These are phyloP conservation scores for Sonneratia caseolaris DNA, from an alignment of 345 rosid genomes.

Conservation along the genomic window DNA sequence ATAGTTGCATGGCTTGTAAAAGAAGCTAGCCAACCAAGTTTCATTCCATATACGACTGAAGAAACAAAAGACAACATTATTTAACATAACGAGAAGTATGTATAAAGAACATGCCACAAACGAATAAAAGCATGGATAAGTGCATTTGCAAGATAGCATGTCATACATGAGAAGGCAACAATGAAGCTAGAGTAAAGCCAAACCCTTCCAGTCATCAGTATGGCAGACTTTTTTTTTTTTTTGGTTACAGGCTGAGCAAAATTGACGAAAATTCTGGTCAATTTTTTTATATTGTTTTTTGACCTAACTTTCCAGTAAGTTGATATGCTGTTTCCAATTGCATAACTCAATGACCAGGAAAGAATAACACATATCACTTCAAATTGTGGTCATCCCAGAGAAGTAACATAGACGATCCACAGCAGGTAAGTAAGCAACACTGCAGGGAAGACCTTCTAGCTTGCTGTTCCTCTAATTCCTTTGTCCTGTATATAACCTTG, in stretches of 20 bases:
- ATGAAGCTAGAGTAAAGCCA: not conserved
- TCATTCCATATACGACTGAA: slow-evolving; percentile 93
- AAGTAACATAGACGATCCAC: not conserved
- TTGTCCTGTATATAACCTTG: slow-evolving; percentile 66
- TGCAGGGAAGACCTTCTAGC: slow-evolving; percentile 50
- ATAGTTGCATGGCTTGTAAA: slow-evolving; percentile 88
- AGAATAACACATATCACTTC: not conserved
- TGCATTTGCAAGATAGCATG: not conserved
- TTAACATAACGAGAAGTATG: not conserved
- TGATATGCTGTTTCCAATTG: too few relatives aligned
- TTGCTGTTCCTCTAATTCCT: slow-evolving; percentile 78
- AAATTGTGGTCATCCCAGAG: not conserved
- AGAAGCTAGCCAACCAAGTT: slow-evolving; percentile 89
- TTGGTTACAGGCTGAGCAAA: not conserved
- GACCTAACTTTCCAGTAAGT: not conserved
- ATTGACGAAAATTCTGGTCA: not conserved
- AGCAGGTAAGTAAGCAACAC: not conserved
- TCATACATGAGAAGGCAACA: not conserved
- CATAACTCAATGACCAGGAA: not conserved
- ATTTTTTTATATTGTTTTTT: not conserved
- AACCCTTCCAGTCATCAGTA: not conserved
- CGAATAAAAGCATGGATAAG: not conserved
- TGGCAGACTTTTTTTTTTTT: not conserved
- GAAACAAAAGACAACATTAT: slow-evolving; percentile 8
- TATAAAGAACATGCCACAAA: not conserved